Evolutionary conservation across 306 rosid species (phyloP), one percentile per base, ranked within the genome.

Genomic region (Alnus glutinosa): DNA sequence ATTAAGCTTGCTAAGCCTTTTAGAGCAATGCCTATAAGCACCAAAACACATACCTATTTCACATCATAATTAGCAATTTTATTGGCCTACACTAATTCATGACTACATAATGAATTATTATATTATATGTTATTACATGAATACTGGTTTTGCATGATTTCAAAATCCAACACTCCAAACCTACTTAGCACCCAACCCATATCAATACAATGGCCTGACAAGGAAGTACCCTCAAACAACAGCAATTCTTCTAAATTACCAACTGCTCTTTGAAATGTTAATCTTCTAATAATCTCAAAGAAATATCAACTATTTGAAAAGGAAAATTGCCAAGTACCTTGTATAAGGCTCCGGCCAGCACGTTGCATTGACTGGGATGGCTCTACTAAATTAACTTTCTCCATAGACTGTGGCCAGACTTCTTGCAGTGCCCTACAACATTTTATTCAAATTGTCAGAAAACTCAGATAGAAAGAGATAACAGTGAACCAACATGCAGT

Each of bases 361-460:
- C 92, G 95, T 85, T 92, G 97, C 98, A 91, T 94, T 52, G 97
- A 91, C 72, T 94, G 98, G 54, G 97, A 94, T 79, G 97, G 97
- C 81, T 92, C 98, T 69, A 91, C 88, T 87, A 93, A 62, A 80
- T 91, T 95, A 73, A 91, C 88, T 83, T 88, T 91, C 82, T 90
- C 85, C 77, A 93, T 77, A 55, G 98, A 87, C 62, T 87, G 71
- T 39, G 99, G 99, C 99, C 98, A 95, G 62, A 93, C 92, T 83
- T 93, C 97, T 79, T 75, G 91, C 73, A 95, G 76, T 67, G 99
- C 98, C 98, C 98, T 95, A 71, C 50, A 76, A 16, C 73, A 81
- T 88, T 70, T 79, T 70, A 88, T 84, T 77, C 9, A 59, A 77
- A 82, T 59, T 46, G 62, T 19, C 68, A 49, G 19, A 62, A 62